phyloP scores from a whole-genome alignment of 2,329 filamentous ascomycete species.

The Balansia obtecta region DNA sequence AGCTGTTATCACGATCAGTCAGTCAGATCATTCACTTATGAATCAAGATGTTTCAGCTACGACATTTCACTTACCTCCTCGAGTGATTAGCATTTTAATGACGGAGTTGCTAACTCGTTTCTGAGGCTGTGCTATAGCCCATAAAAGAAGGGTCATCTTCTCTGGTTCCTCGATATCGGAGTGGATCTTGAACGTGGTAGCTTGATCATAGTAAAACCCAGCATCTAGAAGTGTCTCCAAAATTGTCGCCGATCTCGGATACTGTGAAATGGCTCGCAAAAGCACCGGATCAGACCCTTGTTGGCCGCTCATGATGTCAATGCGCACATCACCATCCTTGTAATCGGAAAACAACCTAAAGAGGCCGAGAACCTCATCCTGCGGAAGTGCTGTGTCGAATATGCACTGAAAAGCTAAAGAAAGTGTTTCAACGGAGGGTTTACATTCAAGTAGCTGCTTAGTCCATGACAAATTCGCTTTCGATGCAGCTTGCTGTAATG shows the following conservation, averaged over 20 bases:
- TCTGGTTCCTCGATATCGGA: slow-evolving; percentile 38
- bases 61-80: slow-evolving; percentile 20
- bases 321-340: slow-evolving; percentile 29
- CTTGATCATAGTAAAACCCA: slow-evolving; percentile 48
- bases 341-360: slow-evolving; percentile 40
- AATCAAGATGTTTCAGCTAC: too few relatives aligned
- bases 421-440: slow-evolving; percentile 37
- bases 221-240: slow-evolving; percentile 40
- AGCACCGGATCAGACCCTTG: slow-evolving; percentile 34
- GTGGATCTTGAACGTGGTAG: slow-evolving; percentile 28
- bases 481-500: slow-evolving; percentile 40
- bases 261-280: slow-evolving; percentile 39
- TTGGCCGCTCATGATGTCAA: slow-evolving; percentile 37
- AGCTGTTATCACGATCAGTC: slow-evolving; percentile 22
- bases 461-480: slow-evolving; percentile 38
- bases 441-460: slow-evolving; percentile 33
- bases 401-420: slow-evolving; percentile 43
- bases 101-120: slow-evolving; percentile 48
- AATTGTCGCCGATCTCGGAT: slow-evolving; percentile 41
- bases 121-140: slow-evolving; percentile 50
- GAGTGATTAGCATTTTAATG: slow-evolving; percentile 42
- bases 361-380: slow-evolving; percentile 37
- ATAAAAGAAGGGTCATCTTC: slow-evolving; percentile 42
- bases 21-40: too few relatives aligned
- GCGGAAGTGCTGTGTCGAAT: slow-evolving; percentile 36